Conservation (phyloP, 1,284 basidiomycete species). For the Moniliophthora roreri region DNA sequence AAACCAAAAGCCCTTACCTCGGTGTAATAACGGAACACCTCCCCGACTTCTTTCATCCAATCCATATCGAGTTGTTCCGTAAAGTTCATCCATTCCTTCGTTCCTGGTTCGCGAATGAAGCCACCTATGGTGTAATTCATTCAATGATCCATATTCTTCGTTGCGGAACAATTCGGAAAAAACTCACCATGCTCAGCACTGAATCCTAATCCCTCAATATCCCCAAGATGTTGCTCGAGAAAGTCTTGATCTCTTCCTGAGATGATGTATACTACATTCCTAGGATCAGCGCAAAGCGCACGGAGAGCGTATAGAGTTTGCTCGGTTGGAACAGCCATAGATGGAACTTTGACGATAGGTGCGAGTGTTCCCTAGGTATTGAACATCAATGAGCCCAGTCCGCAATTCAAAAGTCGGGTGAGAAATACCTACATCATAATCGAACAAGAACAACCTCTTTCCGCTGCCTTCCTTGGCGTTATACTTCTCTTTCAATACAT, state of each 20-base stretch:
- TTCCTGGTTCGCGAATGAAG: slow-evolving; percentile 28
- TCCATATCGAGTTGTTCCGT: slow-evolving; percentile 93
- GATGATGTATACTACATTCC: slow-evolving; percentile 95
- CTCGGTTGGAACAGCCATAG: slow-evolving; percentile 82
- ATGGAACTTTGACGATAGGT: slow-evolving; percentile 94
- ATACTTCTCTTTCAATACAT: slow-evolving; percentile 68
- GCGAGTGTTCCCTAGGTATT: slow-evolving; percentile 95
- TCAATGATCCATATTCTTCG: not conserved
- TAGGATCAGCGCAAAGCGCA: slow-evolving; percentile 74
- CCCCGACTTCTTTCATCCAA: slow-evolving; percentile 95
- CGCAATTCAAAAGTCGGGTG: not conserved
- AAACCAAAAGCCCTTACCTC: slow-evolving; percentile 51
- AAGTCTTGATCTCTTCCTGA: slow-evolving; percentile 95
- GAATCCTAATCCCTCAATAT: slow-evolving; percentile 83
- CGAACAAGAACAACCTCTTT: slow-evolving; percentile 92
- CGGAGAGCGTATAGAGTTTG: slow-evolving; percentile 77
- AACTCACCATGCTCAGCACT: slow-evolving; percentile 97
- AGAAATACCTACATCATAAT: slow-evolving; percentile 80
- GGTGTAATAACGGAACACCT: slow-evolving; percentile 96
- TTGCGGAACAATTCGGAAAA: slow-evolving; percentile 66
- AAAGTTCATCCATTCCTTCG: slow-evolving; percentile 80
- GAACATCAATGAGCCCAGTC: slow-evolving; percentile 3
- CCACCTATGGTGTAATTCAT: not conserved
- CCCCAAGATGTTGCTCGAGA: slow-evolving; percentile 89
- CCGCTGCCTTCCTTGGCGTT: slow-evolving; percentile 45